Evolutionary conservation across 106 monocot genomes (phyloP).

Genomic region (Dioscorea dumetorum): DNA sequence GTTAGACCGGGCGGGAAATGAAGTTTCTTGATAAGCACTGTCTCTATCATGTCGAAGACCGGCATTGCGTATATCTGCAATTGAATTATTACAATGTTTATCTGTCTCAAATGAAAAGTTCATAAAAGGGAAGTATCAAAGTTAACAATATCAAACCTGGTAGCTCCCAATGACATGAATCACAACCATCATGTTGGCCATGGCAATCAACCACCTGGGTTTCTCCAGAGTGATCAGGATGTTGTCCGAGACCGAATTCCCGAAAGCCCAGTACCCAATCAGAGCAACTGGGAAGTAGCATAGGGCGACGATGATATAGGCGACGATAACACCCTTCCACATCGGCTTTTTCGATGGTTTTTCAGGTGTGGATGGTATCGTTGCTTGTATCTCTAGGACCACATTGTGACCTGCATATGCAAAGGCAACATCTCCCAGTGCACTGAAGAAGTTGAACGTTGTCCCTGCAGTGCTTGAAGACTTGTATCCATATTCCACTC

Average conservation of each 20-base stretch:
- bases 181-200: conserved; percentile 24
- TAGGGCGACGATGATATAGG: conserved; percentile 17
- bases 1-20: conserved; percentile 5
- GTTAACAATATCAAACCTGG: conserved; percentile 9
- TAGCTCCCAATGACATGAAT: conserved; percentile 35
- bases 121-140: no score
- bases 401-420: conserved; percentile 31
- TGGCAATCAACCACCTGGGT: conserved; percentile 20
- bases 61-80: conserved; percentile 31
- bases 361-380: conserved; percentile 29
- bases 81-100: background rate
- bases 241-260: conserved; percentile 15
- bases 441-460: conserved; percentile 11
- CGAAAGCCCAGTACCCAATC: conserved; percentile 22
- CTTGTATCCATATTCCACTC: conserved; percentile 1
- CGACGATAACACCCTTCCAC: conserved; percentile 17
- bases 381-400: conserved; percentile 29
- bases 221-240: conserved; percentile 21
- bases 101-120: background rate
- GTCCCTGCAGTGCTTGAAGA: background rate
- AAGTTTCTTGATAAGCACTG: conserved; percentile 13
- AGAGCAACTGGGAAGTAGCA: conserved; percentile 22
- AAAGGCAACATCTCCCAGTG: conserved; percentile 21
- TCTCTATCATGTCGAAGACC: conserved; percentile 27
- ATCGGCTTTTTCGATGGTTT: conserved; percentile 22